Base-by-base conservation (phyloP, 176 grass and related monocot genomes). In the Juncus inflexus region DNA sequence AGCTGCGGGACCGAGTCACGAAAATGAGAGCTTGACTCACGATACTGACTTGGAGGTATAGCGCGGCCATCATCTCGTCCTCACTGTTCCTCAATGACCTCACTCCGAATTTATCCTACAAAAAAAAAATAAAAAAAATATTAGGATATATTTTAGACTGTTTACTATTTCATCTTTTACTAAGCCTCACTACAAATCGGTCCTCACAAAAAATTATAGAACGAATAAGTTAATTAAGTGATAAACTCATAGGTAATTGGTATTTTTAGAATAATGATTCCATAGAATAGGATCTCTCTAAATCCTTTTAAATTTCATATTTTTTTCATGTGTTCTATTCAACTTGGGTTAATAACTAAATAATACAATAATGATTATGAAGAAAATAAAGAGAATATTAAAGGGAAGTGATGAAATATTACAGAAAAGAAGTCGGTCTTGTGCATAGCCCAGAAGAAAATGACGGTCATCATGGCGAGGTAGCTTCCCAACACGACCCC, bases 11-110 rank as follows among this genome's bases (percentile, higher is more conserved):
- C 37, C 94, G 85, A 49, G 94, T 99, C 37, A 99, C 94, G 0
- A 99, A 99, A 51, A 99, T 99, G 6, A 99, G 74, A 11, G 94
- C 89, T 76, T 99, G 94, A 58, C 94, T 99, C 37, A 99, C 86
- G 64, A 99, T 99, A 72, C 94, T 99, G 63, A 99, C 94, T 90
- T 99, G 94, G 65, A 99, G 83, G 77, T 99, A 99, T 55, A 99
- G 66, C 15, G 88, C 94, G 57, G 94, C 52, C 94, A 99, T 99
- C 85, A 78, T 79, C 70, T 99, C 85, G 55, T 84, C 2, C 9
- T 86, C 78, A 0, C 58, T 92, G 40, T 66, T 0, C 67, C 80
- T 99, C 74, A 99, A 62, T 13, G 89, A 76, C 59, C 50, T 82
- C 61, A 99, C 94, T 40, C 74, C 50, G 9, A 99, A 99, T 77